These are phyloP conservation scores for Pleomassaria siparia DNA, from an alignment of 2,329 filamentous ascomycete genomes.

Conservation along the genomic window DNA sequence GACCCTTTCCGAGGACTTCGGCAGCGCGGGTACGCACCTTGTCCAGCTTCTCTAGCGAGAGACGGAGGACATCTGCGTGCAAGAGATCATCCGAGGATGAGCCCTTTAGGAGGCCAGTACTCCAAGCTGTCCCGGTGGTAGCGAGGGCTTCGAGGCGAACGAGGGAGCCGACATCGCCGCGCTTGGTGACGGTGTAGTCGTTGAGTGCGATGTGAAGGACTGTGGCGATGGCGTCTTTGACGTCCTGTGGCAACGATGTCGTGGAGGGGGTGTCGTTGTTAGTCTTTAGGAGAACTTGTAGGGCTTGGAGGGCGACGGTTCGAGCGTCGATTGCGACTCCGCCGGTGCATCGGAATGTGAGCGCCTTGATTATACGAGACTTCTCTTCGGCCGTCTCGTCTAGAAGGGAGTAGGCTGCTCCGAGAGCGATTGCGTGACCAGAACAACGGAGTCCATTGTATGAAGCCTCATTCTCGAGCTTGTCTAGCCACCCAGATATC, in stretches of 20 bases:
- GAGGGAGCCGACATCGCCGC: constrained; percentile 87
- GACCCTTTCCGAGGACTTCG: constrained; percentile 17
- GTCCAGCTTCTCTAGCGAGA: constrained; percentile 88
- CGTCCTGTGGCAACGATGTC: constrained; percentile 11
- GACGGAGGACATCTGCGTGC: constrained; percentile 57
- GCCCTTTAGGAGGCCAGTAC: constrained; percentile 17
- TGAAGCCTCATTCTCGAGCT: constrained; percentile 38
- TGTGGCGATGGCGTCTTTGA: constrained; percentile 25
- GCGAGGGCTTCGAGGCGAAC: constrained; percentile 78
- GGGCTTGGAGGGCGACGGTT: constrained; percentile 44
- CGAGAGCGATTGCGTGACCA: constrained; percentile 49
- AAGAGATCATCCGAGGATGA: constrained; percentile 21
- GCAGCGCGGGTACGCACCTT: constrained; percentile 63
- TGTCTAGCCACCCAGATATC: constrained; percentile 32
- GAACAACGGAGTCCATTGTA: constrained; percentile 45
- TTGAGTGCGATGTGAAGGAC: constrained; percentile 60
- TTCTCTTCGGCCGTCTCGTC: constrained; percentile 12
- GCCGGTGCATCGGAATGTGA: constrained; percentile 41
- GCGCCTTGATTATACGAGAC: constrained; percentile 32
- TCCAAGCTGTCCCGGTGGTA: constrained; percentile 56
- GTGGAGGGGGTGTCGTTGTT: constrained; percentile 2
- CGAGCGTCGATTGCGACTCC: constrained; percentile 48
- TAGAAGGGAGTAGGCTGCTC: constrained; percentile 38
- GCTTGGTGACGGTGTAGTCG: constrained; percentile 87
- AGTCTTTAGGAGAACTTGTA: constrained; percentile 38